Conservation (phyloP, 208 protist genomes). For the Herpetomonas samuelpessoai region DNA sequence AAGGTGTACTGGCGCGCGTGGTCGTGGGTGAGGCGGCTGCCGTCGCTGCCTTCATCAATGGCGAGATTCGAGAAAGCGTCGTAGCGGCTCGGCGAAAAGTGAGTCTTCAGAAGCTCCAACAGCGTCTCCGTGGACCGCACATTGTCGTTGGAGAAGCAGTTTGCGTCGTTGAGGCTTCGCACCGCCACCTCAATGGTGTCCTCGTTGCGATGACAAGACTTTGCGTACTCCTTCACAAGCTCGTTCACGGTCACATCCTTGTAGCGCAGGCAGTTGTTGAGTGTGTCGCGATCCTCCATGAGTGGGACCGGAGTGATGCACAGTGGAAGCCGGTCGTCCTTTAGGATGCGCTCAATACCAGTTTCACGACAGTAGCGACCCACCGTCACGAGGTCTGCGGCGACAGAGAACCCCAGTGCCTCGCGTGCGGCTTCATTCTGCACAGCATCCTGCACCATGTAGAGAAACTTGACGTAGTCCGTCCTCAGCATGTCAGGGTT, state of each 20-base stretch:
- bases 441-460: conserved; percentile 90
- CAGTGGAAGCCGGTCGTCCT: conserved; percentile 66
- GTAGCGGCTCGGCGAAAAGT: conserved; percentile 66
- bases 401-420: conserved; percentile 73
- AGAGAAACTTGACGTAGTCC: conserved; percentile 93
- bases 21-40: conserved; percentile 94
- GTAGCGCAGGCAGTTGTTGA: conserved; percentile 82
- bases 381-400: conserved; percentile 78
- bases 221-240: conserved; percentile 65
- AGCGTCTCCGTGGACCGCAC: conserved; percentile 69
- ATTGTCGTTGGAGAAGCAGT: conserved; percentile 90
- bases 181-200: conserved; percentile 78
- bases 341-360: conserved; percentile 55
- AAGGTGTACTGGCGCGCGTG: conserved; percentile 95
- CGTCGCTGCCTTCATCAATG: conserved; percentile 79
- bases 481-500: conserved; percentile 93
- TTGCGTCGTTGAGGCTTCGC: conserved; percentile 89
- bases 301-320: conserved; percentile 90
- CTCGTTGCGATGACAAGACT: conserved; percentile 15
- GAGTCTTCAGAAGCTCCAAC: conserved; percentile 61
- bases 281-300: conserved; percentile 49
- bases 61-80: conserved; percentile 50
- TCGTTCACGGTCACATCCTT: conserved; percentile 82
- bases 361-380: conserved; percentile 51
- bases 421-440: conserved; percentile 67